Conservation (phyloP, 179 eudicot genomes). For the Pouteria campechiana region DNA sequence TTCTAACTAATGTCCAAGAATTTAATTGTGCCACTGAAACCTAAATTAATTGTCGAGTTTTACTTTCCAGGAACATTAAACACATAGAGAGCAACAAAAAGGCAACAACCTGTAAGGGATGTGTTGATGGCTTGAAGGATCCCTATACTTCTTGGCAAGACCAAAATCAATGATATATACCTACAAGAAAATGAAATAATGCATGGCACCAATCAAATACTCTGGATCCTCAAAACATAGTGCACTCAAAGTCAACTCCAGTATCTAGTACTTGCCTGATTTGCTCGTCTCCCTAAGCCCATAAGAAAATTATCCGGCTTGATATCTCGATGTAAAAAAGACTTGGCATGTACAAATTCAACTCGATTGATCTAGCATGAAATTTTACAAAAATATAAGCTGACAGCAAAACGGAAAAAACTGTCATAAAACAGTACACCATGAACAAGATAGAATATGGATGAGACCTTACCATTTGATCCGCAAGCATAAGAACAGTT, state of each 20-base stretch:
- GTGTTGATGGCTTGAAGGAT: slow-evolving; percentile 68
- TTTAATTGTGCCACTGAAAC: background rate
- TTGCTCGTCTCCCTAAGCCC: slow-evolving; percentile 95
- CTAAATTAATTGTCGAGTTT: background rate
- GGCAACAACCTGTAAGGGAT: slow-evolving; percentile 77
- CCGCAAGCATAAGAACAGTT: slow-evolving; percentile 96
- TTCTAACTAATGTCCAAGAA: background rate
- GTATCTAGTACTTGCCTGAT: slow-evolving; percentile 53
- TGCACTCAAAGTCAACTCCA: background rate
- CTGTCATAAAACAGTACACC: background rate
- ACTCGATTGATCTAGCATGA: slow-evolving; percentile 94
- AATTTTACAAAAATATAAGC: background rate
- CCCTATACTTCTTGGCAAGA: slow-evolving; percentile 87
- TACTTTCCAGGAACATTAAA: background rate
- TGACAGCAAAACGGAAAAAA: background rate
- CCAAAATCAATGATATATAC: slow-evolving; percentile 89
- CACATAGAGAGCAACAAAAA: background rate
- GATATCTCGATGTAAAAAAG: slow-evolving; percentile 92
- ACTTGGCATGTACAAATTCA: slow-evolving; percentile 83
- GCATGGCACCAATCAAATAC: background rate
- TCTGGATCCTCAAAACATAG: background rate
- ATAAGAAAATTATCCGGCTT: slow-evolving; percentile 97
- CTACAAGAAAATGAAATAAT: slow-evolving; percentile 16
- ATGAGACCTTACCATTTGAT: slow-evolving; percentile 95
- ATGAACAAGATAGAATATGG: background rate